Conservation (phyloP, 768 basidiomycete genomes). For the Russula lepida region DNA sequence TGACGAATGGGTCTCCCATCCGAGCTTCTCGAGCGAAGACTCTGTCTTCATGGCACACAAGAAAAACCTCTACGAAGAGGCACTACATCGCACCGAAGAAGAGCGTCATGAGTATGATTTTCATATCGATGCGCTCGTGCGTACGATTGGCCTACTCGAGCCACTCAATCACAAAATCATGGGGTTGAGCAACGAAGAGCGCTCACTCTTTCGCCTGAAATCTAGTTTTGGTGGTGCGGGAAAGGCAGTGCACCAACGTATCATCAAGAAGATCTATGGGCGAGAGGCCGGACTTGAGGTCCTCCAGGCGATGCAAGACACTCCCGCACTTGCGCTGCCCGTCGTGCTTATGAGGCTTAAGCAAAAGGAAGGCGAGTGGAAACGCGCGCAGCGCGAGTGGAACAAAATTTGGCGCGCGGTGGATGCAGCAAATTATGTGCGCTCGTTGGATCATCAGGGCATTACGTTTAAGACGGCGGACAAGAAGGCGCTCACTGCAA, state of each 20-base stretch:
- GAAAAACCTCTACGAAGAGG: constrained; percentile 96
- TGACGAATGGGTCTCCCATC: constrained; percentile 98
- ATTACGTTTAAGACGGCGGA: constrained; percentile 85
- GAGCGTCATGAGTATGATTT: constrained; percentile 99
- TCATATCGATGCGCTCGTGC: constrained; percentile 90
- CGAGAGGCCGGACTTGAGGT: constrained; percentile 76
- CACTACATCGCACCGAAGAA: constrained; percentile 91
- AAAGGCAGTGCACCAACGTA: constrained; percentile 86
- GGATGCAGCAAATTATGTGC: constrained; percentile 87
- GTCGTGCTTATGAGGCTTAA: constrained; percentile 84
- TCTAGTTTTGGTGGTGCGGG: constrained; percentile 75
- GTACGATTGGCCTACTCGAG: constrained; percentile 86
- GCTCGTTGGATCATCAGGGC: constrained; percentile 89
- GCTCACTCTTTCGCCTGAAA: constrained; percentile 75
- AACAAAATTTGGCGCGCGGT: constrained; percentile 98
- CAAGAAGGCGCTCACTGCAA: constrained; percentile 73
- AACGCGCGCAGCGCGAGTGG: constrained; percentile 94
- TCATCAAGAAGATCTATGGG: constrained; percentile 97
- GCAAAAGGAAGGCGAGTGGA: constrained; percentile 98
- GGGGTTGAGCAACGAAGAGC: constrained; percentile 70
- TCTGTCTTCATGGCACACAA: constrained; percentile 83
- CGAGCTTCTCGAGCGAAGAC: constrained; percentile 91
- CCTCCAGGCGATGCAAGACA: constrained; percentile 85
- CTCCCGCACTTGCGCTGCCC: constrained; percentile 80
- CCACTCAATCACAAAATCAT: constrained; percentile 85